Evolutionary conservation across 148 eudicot genomes (phyloP).

Genomic region (Suaeda aralocaspica): DNA sequence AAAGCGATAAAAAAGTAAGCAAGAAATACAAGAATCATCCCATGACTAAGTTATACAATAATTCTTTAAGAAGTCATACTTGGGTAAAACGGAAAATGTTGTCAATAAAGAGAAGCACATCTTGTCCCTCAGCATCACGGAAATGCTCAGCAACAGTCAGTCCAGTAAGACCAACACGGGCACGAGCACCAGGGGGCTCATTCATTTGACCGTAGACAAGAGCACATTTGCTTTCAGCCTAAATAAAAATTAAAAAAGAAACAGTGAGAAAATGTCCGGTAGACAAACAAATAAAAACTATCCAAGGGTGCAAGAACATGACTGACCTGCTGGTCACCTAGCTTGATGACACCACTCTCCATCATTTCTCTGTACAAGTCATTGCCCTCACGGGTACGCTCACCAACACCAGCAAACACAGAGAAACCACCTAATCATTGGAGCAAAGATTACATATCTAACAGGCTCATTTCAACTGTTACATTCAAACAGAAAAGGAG

Average conservation of each 20-base stretch:
- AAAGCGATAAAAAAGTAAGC: conserved; percentile 33
- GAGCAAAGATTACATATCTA: background rate
- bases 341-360: conserved; percentile 99
- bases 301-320: background rate
- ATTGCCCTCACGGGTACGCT: conserved; percentile 93
- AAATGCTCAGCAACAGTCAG: conserved; percentile 88
- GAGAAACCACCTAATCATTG: conserved; percentile 60
- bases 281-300: background rate
- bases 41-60: background rate
- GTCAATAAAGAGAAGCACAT: conserved; percentile 95
- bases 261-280: background rate
- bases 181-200: conserved; percentile 99
- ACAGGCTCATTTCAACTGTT: background rate
- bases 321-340: conserved; percentile 85
- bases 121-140: conserved; percentile 97
- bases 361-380: conserved; percentile 98
- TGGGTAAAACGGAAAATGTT: conserved; percentile 98
- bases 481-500: background rate
- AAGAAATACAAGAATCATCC: conserved; percentile 12
- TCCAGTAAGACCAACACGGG: conserved; percentile 97
- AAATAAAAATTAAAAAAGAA: background rate
- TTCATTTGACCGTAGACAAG: conserved; percentile 98
- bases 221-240: conserved; percentile 95
- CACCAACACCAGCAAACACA: conserved; percentile 82
- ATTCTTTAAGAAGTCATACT: conserved; percentile 29